Evolutionary conservation across 129 eudicot genomes (phyloP), one percentile per base, ranked within the genome.

Genomic region (Gnaphalium uliginosum): DNA sequence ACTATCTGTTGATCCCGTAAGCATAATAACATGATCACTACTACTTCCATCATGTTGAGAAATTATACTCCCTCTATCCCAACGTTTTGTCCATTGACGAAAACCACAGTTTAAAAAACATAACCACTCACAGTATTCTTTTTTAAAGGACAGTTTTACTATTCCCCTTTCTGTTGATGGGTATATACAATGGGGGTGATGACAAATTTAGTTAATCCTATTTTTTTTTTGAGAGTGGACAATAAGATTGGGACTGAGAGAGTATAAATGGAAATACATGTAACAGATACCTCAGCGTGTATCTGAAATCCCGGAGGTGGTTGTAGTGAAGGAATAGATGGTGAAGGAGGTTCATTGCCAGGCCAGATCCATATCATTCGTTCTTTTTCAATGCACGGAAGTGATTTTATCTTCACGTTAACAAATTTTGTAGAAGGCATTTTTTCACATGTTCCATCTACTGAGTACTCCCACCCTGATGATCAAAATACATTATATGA

Each of bases 331-430:
- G 99, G 96, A 71, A 95, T 57, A 29, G 66, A 82, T 73, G 96
- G 71, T 46, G 94, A 64, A 23, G 97, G 87, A 73, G 99, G 97
- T 25, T 91, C 97, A 82, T 74, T 81, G 27, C 97, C 97, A 1
- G 97, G 99, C 99, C 97, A 95, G 76, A 95, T 89, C 99, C 99
- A 95, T 81, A 95, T 91, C 96, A 95, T 84, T 23, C 97, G 92
- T 63, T 95, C 97, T 46, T 91, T 91, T 79, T 95, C 99, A 71
- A 87, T 83, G 81, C 97, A 91, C 3, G 94, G 94, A 62, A 91
- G 83, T 15, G 99, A 83, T 57, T 81, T 95, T 69, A 95, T 85
- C 81, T 88, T 91, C 59, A 91, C 92, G 4, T 95, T 87, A 32
- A 91, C 88, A 15, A 87, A 78, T 71, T 85, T 85, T 48, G 97